phyloP scores from a whole-genome alignment of 345 rosid genomes.

The Salix udensis region DNA sequence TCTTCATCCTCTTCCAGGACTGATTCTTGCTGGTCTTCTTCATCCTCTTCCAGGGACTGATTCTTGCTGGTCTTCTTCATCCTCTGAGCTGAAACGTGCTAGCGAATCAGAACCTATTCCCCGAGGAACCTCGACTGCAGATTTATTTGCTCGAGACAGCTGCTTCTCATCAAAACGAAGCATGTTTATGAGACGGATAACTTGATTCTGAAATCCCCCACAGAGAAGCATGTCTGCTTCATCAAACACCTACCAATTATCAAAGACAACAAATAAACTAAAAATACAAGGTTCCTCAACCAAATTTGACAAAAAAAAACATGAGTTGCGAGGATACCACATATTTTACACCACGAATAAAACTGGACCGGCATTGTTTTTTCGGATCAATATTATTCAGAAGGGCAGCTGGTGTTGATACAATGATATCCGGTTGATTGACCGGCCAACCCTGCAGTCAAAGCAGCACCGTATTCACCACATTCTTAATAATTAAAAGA shows the following conservation, averaged over 20 bases:
- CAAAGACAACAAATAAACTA: background rate
- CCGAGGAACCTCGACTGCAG: constrained; percentile 25
- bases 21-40: background rate
- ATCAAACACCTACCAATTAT: constrained; percentile 72
- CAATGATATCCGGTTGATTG: constrained; percentile 61
- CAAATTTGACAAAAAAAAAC: constrained; percentile 3
- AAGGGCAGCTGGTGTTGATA: constrained; percentile 87
- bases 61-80: constrained; percentile 27
- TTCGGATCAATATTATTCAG: constrained; percentile 71
- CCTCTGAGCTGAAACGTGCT: constrained; percentile 25
- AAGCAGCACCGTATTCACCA: background rate
- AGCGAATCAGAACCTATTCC: constrained; percentile 30
- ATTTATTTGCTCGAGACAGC: constrained; percentile 44
- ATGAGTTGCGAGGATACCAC: constrained; percentile 47
- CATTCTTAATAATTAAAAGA: constrained; percentile 5
- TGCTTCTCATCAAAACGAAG: constrained; percentile 78
- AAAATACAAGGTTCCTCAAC: background rate
- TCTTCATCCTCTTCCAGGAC: constrained; percentile 11
- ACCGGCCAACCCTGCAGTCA: constrained; percentile 89
- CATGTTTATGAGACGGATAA: constrained; percentile 74
- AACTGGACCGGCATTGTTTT: constrained; percentile 42
- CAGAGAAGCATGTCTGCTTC: constrained; percentile 98
- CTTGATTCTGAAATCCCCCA: constrained; percentile 87
- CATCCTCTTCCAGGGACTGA: constrained; percentile 13
- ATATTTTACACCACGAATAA: constrained; percentile 63